Evolutionary conservation across 2,329 filamentous ascomycete genomes (phyloP), one percentile per base, ranked within the genome.

Genomic region (Albifimbria verrucaria): DNA sequence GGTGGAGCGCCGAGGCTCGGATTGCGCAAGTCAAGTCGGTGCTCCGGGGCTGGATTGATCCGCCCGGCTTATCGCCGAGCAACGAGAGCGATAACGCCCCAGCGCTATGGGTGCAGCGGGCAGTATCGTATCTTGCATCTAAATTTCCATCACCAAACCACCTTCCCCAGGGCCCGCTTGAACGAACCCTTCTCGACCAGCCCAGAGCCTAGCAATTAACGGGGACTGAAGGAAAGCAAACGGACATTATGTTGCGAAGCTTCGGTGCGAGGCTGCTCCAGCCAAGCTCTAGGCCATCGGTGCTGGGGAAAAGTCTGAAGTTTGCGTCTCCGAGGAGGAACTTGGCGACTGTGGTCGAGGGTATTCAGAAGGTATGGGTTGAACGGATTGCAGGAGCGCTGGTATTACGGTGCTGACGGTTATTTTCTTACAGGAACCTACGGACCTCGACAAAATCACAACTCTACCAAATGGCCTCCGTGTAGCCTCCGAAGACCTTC

Each of bases 401-500:
- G n/a, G n/a, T n/a, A n/a, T n/a, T n/a, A n/a, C n/a, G 32, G 32
- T 17, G 11, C 32, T 39, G 18, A 39, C 12, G 11, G 15, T 4
- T 39, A 12, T n/a, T 6, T 12, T n/a, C 6, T 6, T n/a, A n/a
- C 24, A 72, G 71, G 92, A 97, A 67, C 90, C 91, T 15, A 87
- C 86, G 48, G 90, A 96, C 59, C 83, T 96, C 63, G 91, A 97
- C 70, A 79, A 88, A 60, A 87, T 97, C 64, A 96, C 92, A 7
- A 92, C 87, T 1, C 83, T 99, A 17, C 78, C 91, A 48, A 99
- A 99, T 80, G 94, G 94, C 66, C 77, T 99, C 59, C 90, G 93
- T 53, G 91, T 99, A 54, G 94, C 94, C 22, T 96, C 93, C 44
- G 94, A 99, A 70, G 92, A 92, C 52, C 81, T 97, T 11, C 92